A percentile compares a stretch with the other conserved stretches of the same genome.
These are phyloP conservation scores for Uncinocarpus reesii DNA, from an alignment of 2,329 filamentous ascomycete genomes.

Conservation along the genomic window DNA sequence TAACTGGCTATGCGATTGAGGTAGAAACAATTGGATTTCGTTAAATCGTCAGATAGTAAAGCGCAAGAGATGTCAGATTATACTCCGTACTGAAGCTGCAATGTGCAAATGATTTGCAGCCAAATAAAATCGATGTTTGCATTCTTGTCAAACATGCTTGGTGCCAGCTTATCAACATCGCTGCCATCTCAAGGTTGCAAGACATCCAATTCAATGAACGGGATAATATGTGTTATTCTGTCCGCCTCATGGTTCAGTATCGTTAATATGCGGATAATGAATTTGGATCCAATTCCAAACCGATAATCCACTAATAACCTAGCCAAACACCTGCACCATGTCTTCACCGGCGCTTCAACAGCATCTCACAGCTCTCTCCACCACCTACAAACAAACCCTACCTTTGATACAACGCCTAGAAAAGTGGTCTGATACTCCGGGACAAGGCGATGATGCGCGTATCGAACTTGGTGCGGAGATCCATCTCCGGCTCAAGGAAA, in stretches of 20 bases:
- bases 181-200: no score
- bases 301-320: background rate
- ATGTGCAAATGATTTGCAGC: no score
- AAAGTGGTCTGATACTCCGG: constrained; percentile 51
- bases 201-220: no score
- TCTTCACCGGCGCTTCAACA: constrained; percentile 35
- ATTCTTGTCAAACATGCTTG: constrained; percentile 14
- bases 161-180: background rate
- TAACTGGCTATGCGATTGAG: no score
- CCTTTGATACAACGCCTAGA: constrained; percentile 48
- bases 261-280: no score
- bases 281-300: background rate
- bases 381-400: constrained; percentile 44
- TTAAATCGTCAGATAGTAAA: no score
- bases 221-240: no score
- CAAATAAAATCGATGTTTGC: no score
- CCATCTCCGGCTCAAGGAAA: constrained; percentile 61
- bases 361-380: constrained; percentile 44
- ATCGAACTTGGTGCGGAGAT: constrained; percentile 73
- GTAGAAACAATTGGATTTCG: no score
- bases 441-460: constrained; percentile 55
- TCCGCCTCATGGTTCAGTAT: no score
- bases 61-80: no score
- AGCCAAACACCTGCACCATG: constrained; percentile 23
- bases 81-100: no score